phyloP scores from a whole-genome alignment of 371 early-diverging fungal genomes.

The Actinomortierella wolfii region DNA sequence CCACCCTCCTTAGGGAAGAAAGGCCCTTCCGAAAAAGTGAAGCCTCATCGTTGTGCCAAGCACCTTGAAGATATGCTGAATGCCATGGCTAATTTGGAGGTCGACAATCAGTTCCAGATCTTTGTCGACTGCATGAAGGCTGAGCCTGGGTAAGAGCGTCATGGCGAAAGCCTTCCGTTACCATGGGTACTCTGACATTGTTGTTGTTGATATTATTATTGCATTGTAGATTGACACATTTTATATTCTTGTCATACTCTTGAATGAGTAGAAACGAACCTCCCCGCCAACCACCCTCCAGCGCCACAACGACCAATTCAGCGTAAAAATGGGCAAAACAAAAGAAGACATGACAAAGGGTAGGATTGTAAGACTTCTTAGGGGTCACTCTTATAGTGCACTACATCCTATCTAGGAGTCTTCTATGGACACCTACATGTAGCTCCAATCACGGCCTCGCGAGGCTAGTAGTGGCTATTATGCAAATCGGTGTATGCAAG shows the following conservation, averaged over 20 bases:
- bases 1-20: conserved; percentile 6
- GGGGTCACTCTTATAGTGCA: too few relatives aligned
- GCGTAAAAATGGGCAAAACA: conserved; percentile 7
- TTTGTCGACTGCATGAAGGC: conserved; percentile 38
- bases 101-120: conserved; percentile 33
- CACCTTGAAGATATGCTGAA: conserved; percentile 42
- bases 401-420: too few relatives aligned
- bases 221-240: too few relatives aligned
- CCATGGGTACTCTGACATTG: background rate
- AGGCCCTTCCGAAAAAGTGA: conserved; percentile 3
- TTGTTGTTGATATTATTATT: background rate
- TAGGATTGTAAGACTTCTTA: too few relatives aligned
- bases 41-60: conserved; percentile 43
- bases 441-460: too few relatives aligned
- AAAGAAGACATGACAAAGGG: too few relatives aligned
- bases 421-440: too few relatives aligned
- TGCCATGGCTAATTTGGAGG: conserved; percentile 35
- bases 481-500: too few relatives aligned
- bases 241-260: background rate
- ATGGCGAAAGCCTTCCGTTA: background rate
- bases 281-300: conserved; percentile 14
- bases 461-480: too few relatives aligned
- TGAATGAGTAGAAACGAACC: conserved; percentile 20
- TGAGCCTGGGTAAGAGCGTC: conserved; percentile 25
- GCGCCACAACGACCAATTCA: conserved; percentile 16